Conservation (phyloP, 495 filamentous ascomycete genomes). For the Penicillium macrosclerotiorum region DNA sequence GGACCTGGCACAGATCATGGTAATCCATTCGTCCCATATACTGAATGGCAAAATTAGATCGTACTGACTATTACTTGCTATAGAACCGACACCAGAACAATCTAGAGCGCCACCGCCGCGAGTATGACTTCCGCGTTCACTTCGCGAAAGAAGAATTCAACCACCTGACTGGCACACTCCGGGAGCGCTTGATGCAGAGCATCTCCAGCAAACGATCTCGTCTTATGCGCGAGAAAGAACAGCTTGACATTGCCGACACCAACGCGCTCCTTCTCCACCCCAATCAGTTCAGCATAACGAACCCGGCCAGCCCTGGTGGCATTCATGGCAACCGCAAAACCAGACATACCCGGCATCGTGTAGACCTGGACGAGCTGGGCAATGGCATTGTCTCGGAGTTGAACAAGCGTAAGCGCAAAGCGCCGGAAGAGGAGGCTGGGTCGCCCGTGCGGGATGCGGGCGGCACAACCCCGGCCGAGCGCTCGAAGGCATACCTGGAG, state of each 20-base stretch:
- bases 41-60: background rate
- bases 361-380: slow-evolving; percentile 75
- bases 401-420: slow-evolving; percentile 80
- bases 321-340: slow-evolving; percentile 80
- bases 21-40: slow-evolving; percentile 36
- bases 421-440: slow-evolving; percentile 66
- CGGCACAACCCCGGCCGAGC: slow-evolving; percentile 47
- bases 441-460: slow-evolving; percentile 61
- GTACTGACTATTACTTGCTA: slow-evolving; percentile 3
- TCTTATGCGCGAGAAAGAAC: slow-evolving; percentile 83
- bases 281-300: slow-evolving; percentile 84
- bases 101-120: slow-evolving; percentile 39
- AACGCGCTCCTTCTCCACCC: slow-evolving; percentile 88
- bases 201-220: slow-evolving; percentile 73
- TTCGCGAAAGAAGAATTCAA: slow-evolving; percentile 81
- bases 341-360: slow-evolving; percentile 73
- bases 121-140: slow-evolving; percentile 54
- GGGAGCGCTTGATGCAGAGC: slow-evolving; percentile 77
- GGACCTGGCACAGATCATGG: slow-evolving; percentile 70
- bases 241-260: slow-evolving; percentile 81
- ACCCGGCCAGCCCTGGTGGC: slow-evolving; percentile 76
- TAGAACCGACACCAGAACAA: slow-evolving; percentile 44
- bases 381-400: slow-evolving; percentile 55
- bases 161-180: slow-evolving; percentile 71
- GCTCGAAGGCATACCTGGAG: slow-evolving; percentile 38